Evolutionary conservation across 1,139 yeast genomes (phyloP).

Genomic region (Sugiyamaella castrensis): DNA sequence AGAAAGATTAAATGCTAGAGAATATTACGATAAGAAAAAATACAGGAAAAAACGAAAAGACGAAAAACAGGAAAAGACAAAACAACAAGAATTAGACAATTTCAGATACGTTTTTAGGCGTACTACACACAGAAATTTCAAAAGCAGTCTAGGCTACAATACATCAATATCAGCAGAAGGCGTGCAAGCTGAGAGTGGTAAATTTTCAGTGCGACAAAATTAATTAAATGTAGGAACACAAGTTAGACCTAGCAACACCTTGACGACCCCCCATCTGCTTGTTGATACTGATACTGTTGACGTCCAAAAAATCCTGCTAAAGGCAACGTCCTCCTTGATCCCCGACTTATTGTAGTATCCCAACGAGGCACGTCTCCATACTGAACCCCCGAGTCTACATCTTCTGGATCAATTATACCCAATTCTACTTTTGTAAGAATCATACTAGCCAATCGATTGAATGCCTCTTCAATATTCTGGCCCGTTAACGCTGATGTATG

Average conservation of each 20-base stretch:
- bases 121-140: no score
- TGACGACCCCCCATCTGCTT: slow-evolving; percentile 1
- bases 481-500: slow-evolving; percentile 55
- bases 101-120: no score
- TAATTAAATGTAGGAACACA: no score
- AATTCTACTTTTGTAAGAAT: slow-evolving; percentile 45
- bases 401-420: slow-evolving; percentile 46
- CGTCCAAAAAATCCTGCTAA: slow-evolving; percentile 15
- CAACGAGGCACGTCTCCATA: slow-evolving; percentile 45
- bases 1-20: no score
- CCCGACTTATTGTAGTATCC: slow-evolving; percentile 32
- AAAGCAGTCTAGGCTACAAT: no score
- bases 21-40: no score
- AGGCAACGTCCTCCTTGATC: slow-evolving; percentile 7
- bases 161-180: no score
- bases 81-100: no score
- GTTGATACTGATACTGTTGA: neutral
- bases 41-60: no score
- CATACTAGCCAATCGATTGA: slow-evolving; percentile 44
- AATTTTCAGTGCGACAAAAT: no score
- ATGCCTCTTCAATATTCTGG: slow-evolving; percentile 59
- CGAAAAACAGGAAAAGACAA: no score
- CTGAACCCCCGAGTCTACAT: slow-evolving; percentile 45
- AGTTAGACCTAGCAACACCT: slow-evolving; percentile 5
- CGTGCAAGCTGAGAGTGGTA: no score